Evolutionary conservation across 345 rosid species (phyloP).

Genomic region (Hevea brasiliensis): DNA sequence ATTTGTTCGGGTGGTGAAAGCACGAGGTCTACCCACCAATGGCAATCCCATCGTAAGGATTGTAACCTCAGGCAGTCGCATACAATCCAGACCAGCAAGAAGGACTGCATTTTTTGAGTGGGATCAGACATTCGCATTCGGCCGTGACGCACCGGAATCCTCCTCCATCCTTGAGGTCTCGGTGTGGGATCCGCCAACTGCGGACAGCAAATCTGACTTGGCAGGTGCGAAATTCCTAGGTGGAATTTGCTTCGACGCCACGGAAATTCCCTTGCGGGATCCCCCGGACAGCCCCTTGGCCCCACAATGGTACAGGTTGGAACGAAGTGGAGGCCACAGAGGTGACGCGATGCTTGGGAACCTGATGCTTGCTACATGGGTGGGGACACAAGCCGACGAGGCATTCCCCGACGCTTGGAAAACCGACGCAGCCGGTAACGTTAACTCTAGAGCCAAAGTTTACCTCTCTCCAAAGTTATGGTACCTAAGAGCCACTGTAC

Average conservation of each 20-base stretch:
- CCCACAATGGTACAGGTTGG: constrained; percentile 91
- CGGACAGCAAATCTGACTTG: constrained; percentile 28
- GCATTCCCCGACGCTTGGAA: constrained; percentile 92
- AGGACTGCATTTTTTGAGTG: constrained; percentile 65
- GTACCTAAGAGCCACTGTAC: constrained; percentile 71
- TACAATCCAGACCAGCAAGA: constrained; percentile 59
- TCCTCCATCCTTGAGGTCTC: constrained; percentile 66
- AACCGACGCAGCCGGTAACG: constrained; percentile 65
- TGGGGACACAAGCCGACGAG: constrained; percentile 95
- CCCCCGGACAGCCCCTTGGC: constrained; percentile 98
- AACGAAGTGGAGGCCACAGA: constrained; percentile 60
- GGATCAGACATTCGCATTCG: constrained; percentile 90
- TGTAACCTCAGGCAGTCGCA: constrained; percentile 43
- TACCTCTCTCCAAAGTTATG: constrained; percentile 83
- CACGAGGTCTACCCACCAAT: constrained; percentile 61
- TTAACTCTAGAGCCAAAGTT: constrained; percentile 68
- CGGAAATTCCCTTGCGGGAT: constrained; percentile 79
- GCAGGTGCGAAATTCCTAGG: constrained; percentile 54
- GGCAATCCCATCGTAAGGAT: constrained; percentile 66
- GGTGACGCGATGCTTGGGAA: constrained; percentile 69
- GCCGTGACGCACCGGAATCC: constrained; percentile 68
- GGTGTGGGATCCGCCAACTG: constrained; percentile 51
- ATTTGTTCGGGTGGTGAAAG: constrained; percentile 79
- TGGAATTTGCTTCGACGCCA: constrained; percentile 73
- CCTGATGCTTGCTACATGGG: constrained; percentile 93